These are phyloP conservation scores for Nicotiana obtusifolia DNA, from an alignment of 257 asterid species.

Conservation along the genomic window DNA sequence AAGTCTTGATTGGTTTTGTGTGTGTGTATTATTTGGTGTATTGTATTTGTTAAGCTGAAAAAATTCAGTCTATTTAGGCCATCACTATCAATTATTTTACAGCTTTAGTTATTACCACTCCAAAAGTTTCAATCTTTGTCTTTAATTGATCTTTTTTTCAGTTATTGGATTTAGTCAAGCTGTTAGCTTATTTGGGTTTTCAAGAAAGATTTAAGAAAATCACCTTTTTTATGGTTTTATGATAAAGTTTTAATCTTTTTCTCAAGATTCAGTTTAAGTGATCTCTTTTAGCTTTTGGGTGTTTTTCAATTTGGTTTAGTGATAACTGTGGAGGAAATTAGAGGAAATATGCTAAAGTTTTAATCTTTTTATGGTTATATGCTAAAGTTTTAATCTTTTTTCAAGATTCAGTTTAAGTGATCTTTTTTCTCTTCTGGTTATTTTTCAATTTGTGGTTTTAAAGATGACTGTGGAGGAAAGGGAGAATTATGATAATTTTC, in stretches of 20 bases:
- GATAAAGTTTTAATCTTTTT: constrained; percentile 16
- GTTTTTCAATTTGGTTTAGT: constrained; percentile 12
- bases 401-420: background rate
- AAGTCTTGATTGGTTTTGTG: background rate
- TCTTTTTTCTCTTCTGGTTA: constrained; percentile 13
- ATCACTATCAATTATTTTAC: constrained; percentile 46
- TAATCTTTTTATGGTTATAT: constrained; percentile 7
- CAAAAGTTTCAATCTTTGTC: constrained; percentile 11
- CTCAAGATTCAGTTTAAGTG: background rate
- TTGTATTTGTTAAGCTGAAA: constrained; percentile 39
- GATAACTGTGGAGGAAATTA: constrained; percentile 63
- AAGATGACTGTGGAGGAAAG: constrained; percentile 56
- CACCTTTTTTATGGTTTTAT: constrained; percentile 4
- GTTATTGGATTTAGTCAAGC: constrained; percentile 10
- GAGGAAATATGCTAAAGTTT: constrained; percentile 22
- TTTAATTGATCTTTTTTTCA: constrained; percentile 4
- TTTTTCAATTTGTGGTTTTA: constrained; percentile 11
- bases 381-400: constrained; percentile 14
- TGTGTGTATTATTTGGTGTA: constrained; percentile 43
- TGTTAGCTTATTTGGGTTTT: constrained; percentile 26
- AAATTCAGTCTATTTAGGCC: constrained; percentile 42
- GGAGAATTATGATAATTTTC: constrained; percentile 46
- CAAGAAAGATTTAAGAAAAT: constrained; percentile 19
- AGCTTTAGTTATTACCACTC: constrained; percentile 24
- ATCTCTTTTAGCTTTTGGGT: constrained; percentile 15